Evolutionary conservation across 306 rosid genomes (phyloP).

Genomic region (Mimosa bimucronata): DNA sequence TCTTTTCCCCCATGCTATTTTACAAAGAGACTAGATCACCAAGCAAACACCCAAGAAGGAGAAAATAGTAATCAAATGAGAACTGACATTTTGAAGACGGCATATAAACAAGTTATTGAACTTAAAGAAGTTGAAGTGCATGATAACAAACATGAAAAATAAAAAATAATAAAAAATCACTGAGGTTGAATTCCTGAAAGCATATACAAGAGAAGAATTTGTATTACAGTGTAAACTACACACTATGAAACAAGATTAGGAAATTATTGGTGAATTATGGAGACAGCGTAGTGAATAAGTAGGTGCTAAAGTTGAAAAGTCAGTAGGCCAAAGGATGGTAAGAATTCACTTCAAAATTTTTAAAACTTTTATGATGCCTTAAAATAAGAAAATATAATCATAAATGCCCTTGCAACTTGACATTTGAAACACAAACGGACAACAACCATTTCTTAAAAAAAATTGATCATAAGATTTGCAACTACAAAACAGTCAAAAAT

Average conservation of each 20-base stretch:
- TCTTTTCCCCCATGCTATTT: too few species aligned
- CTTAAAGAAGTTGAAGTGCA: slow-evolving; percentile 5
- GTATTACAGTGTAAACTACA: slow-evolving; percentile 1
- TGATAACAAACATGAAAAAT: neutral
- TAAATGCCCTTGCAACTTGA: neutral
- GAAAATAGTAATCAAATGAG: neutral
- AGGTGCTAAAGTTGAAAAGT: slow-evolving; percentile 28
- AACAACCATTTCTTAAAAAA: neutral
- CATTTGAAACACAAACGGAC: neutral
- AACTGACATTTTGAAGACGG: slow-evolving; percentile 10
- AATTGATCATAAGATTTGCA: neutral
- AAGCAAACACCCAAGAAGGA: neutral
- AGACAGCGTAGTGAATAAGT: slow-evolving; percentile 3
- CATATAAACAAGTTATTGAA: slow-evolving; percentile 5
- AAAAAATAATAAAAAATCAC: neutral
- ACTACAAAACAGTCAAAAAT: neutral
- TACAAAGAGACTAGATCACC: slow-evolving; percentile 63
- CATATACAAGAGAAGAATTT: neutral
- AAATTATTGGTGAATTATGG: neutral
- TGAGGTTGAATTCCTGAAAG: slow-evolving; percentile 8
- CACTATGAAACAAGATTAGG: slow-evolving; percentile 14
- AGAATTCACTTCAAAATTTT: slow-evolving; percentile 11
- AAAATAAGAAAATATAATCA: neutral
- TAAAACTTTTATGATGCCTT: slow-evolving; percentile 1
- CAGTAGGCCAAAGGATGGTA: neutral